Percentiles rank a stretch among this genome's conserved stretches.
Evolutionary conservation across 768 basidiomycete genomes (phyloP).

Genomic region (Suillus bovinus): DNA sequence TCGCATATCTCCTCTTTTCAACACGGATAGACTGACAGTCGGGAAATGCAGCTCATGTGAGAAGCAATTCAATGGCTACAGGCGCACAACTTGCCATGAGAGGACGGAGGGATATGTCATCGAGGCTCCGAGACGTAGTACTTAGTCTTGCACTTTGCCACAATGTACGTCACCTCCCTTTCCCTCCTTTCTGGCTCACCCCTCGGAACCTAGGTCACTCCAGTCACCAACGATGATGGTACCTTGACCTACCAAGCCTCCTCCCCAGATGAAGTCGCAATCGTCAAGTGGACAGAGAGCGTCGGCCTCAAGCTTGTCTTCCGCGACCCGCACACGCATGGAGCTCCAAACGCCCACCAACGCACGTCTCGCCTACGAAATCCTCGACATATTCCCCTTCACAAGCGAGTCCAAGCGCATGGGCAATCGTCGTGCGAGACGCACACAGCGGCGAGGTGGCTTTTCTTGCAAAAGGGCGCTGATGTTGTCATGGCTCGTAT

Average conservation of each 20-base stretch:
- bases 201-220: constrained; percentile 73
- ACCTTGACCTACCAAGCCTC: constrained; percentile 97
- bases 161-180: constrained; percentile 58
- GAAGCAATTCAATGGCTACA: constrained; percentile 62
- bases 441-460: constrained; percentile 68
- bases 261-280: constrained; percentile 98
- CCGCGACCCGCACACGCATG: constrained; percentile 88
- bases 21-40: neutral
- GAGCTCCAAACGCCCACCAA: constrained; percentile 76
- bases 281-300: constrained; percentile 95
- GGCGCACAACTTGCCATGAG: constrained; percentile 82
- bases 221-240: constrained; percentile 92
- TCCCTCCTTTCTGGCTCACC: neutral
- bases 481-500: constrained; percentile 98
- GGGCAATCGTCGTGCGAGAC: constrained; percentile 95
- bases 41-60: constrained; percentile 36
- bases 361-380: constrained; percentile 66
- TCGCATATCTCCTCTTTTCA: neutral
- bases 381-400: constrained; percentile 96
- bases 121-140: constrained; percentile 89
- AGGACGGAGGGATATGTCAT: constrained; percentile 93
- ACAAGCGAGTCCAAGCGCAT: constrained; percentile 99
- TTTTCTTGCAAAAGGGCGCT: constrained; percentile 94
- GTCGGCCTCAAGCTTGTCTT: constrained; percentile 87
- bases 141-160: constrained; percentile 94